These are phyloP conservation scores for Crithidia sp. DNA, from an alignment of 208 protist genomes.

Conservation along the genomic window DNA sequence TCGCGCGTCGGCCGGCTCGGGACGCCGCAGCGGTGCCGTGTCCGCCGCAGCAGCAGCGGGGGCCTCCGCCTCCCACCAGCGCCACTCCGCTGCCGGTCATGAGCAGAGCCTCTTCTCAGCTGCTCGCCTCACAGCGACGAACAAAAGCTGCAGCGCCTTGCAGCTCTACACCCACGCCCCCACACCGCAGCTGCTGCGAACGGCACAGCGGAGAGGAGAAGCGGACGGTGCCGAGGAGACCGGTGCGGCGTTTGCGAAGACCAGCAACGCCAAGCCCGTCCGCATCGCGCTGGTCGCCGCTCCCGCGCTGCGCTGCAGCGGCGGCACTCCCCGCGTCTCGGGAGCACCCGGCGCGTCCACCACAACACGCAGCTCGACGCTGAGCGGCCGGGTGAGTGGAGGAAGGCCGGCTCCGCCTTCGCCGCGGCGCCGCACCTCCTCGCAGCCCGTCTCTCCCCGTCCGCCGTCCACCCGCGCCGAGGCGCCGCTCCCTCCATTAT, in stretches of 20 bases:
- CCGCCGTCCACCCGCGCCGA: neutral
- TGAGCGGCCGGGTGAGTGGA: slow-evolving; percentile 7
- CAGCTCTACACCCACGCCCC: slow-evolving; percentile 34
- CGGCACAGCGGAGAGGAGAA: neutral
- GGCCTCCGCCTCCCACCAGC: neutral
- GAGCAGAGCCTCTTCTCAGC: neutral
- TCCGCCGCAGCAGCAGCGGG: too few relatives aligned
- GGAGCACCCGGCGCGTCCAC: slow-evolving; percentile 1
- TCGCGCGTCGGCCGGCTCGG: slow-evolving; percentile 2
- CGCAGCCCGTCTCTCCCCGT: slow-evolving; percentile 1
- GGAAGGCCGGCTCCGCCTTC: slow-evolving; percentile 9
- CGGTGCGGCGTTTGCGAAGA: neutral
- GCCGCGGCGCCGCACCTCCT: slow-evolving; percentile 6
- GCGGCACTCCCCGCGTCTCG: slow-evolving; percentile 30
- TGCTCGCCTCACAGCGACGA: neutral
- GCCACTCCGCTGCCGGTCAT: neutral
- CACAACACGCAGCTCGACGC: slow-evolving; percentile 13
- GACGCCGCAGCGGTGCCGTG: slow-evolving; percentile 6
- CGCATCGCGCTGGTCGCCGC: slow-evolving; percentile 17
- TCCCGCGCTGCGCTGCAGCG: slow-evolving; percentile 23
- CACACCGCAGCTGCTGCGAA: slow-evolving; percentile 6
- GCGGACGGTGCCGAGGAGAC: neutral
- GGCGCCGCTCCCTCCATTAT: neutral
- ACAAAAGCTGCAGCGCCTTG: slow-evolving; percentile 17
- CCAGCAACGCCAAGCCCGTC: neutral